Conservation (phyloP, 345 rosid species). For the Citrus trifoliata region DNA sequence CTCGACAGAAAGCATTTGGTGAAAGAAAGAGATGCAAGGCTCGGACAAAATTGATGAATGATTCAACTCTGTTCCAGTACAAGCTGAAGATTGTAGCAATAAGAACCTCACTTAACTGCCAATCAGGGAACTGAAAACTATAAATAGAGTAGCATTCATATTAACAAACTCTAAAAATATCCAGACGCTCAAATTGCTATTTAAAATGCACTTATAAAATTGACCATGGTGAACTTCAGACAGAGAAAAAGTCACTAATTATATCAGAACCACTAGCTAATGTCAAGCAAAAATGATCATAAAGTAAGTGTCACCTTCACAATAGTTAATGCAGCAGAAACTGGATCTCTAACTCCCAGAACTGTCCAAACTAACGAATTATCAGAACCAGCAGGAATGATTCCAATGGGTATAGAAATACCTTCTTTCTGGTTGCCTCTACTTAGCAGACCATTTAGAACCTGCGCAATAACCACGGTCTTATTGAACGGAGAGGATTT, state of each 20-base stretch:
- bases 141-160: not conserved
- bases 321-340: slow-evolving; percentile 92
- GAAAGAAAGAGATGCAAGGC: not conserved
- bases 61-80: not conserved
- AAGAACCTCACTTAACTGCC: not conserved
- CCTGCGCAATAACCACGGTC: slow-evolving; percentile 45
- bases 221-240: not conserved
- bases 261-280: not conserved
- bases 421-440: slow-evolving; percentile 97
- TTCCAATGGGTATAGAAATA: slow-evolving; percentile 97
- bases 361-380: slow-evolving; percentile 99
- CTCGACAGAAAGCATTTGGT: not conserved
- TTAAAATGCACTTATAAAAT: not conserved
- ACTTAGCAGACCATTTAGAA: slow-evolving; percentile 83
- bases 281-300: slow-evolving; percentile 1
- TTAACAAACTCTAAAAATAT: not conserved
- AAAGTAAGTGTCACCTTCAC: slow-evolving; percentile 60
- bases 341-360: slow-evolving; percentile 93
- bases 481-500: slow-evolving; percentile 1
- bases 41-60: not conserved
- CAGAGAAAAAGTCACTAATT: not conserved
- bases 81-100: not conserved
- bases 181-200: not conserved
- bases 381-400: slow-evolving; percentile 98
- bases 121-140: not conserved